Evolutionary conservation across 768 basidiomycete species (phyloP), one percentile per base, ranked within the genome.

Genomic region (Gyrodon lividus): DNA sequence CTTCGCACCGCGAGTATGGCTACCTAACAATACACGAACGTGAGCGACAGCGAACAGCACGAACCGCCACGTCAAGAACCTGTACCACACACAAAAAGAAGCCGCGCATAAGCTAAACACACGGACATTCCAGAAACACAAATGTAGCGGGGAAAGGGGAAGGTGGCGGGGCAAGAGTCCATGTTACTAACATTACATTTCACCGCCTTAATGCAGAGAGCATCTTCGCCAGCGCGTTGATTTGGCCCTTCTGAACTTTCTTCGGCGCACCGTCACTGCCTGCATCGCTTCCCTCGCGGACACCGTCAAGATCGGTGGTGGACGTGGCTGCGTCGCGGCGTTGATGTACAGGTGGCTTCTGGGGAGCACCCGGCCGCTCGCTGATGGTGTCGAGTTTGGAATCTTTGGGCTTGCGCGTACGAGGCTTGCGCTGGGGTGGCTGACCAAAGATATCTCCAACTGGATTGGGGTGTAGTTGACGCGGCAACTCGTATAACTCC

Each of bases 211-310:
- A 70, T 46, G 87, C 87, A 51, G 85, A 90, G 52, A 94, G 74
- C 89, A 95, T 91, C 84, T 94, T 94, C 51, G 92, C 92, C 61
- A 95, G 76, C 37, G 89, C 81, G 62, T 86, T 85, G 72, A 93
- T 93, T 76, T 94, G 92, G 43, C 87, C 89, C 71, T 86, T 92
- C 74, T 91, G 86, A 63, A 89, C 86, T 73, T 88, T 92, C 78
- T 89, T 73, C 46, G 82, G 80, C 43, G 72, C 71, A 43, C 77
- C 74, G 30, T 79, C 77, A 39, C 47, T 49, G 40, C 50, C 53
- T 34, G 51, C 30, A 54, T 65, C 65, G 48, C 40, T 46, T 17
- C 41, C 43, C 42, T 65, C 64, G 8, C 64, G 55, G 42, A 54
- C 50, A 44, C 75, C 74, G 43, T 72, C 70, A 13, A 89, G 79